Base-by-base conservation (phyloP, 345 rosid species). In the Mangifera indica region DNA sequence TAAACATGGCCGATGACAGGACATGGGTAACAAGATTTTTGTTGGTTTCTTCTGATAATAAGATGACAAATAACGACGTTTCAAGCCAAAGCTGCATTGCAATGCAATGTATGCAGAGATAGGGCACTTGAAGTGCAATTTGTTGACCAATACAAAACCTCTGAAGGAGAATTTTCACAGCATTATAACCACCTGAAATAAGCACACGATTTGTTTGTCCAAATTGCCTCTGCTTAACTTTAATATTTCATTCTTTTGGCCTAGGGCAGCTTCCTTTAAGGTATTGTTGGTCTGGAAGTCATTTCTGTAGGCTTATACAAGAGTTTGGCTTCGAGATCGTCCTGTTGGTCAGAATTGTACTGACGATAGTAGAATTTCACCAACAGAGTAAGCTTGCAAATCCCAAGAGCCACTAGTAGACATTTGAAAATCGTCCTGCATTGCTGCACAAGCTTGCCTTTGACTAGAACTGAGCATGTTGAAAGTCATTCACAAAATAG, bases 21-120 rank as follows among this genome's bases (percentile, higher is more conserved):
- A 13, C 3, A 52, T 34, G 25, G 14, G 21, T 45, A 25, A 64
- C 68, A 20, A 24, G 68, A 21, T 13, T 54, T 52, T 37, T 54
- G 60, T 37, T 67, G 20, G 61, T 37, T 67, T 32, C 71, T 37
- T 21, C 11, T 67, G 71, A 13, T 26, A 67, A 40, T 32, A 21
- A 69, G 37, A 25, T 5, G 44, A 45, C 54, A 57, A 45, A 69
- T 32, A 68, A 34, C 1, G 72, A 69, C 5, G 18, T 57, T 37
- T 22, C 72, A 44, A 20, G 17, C 25, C 42, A 24, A 10, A 15
- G 63, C n/a, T 44, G 25, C 11, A 15, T 10, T 42, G 18, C 54
- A 56, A 40, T 40, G 18, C 54, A 56, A 24, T 40, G 54, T 52
- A 20, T 17, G 26, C 25, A 25, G 22, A 42, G 7, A 44, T 37